Base-by-base conservation (phyloP, 176 grass and related monocot genomes). In the Guadua angustifolia region DNA sequence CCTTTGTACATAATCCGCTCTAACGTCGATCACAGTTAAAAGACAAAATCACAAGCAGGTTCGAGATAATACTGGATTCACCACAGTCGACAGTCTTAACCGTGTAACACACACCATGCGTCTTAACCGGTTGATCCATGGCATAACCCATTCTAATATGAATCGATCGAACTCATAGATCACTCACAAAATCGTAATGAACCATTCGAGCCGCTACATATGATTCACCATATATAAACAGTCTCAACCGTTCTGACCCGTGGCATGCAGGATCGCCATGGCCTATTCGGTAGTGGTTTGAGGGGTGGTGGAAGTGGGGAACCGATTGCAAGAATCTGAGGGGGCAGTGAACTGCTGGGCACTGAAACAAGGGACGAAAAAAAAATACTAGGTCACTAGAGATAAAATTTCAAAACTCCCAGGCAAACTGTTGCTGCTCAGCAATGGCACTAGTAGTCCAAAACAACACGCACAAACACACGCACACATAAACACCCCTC, bases 381-480 rank as follows among this genome's bases (percentile, higher is more conserved):
- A 39, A 53, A 11, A 44, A 76, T 19, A 26, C 25, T 29, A 29
- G 29, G 1, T 9, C 69, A 77, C 82, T 55, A 71, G 77, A 71
- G 77, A 86, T 82, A 71, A 66, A 73, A 66, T 58, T 79, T 77
- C 71, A 79, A 79, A 66, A 74, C 75, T 75, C 67, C 62, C 70
- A 85, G 55, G 38, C 68, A 38, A 74, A 76, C 83, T 83, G 86
- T 79, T 25, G 52, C 84, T 46, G 59, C 76, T n/a, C 53, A 87
- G 80, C 33, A 3, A 50, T 29, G 80, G 78, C 80, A 36, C 71
- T 36, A 71, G 79, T 78, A 82, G 74, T 86, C 87, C 83, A 86
- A 89, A 87, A 82, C 83, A 79, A 46, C 87, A 89, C 77, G 40
- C 42, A 69, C 58, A 39, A 29, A 68, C 56, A 46, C 87, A 89